A percentile compares a stretch with the other conserved stretches of the same genome.
Evolutionary conservation across 2,329 filamentous ascomycete species (phyloP).

Genomic region (Pestalotiopsis sp.): DNA sequence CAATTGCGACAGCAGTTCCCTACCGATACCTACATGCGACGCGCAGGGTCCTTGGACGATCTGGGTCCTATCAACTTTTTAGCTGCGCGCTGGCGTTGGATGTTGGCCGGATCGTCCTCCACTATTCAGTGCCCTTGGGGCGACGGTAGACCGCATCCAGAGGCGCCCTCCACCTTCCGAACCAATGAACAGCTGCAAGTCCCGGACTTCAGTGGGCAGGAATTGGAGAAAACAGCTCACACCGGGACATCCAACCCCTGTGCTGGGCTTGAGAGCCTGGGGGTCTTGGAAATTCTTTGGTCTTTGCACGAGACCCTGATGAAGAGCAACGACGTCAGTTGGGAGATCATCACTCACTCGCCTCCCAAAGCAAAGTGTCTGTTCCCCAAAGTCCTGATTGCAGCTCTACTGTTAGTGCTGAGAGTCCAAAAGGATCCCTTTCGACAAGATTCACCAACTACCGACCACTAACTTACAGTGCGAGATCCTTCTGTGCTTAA

Average conservation of each 20-base stretch:
- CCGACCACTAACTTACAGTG: background rate
- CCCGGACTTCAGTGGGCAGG: background rate
- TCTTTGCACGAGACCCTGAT: constrained; percentile 8
- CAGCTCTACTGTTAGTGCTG: background rate
- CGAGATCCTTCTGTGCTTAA: background rate
- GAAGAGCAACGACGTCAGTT: constrained; percentile 9
- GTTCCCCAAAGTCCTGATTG: background rate
- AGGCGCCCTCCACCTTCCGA: constrained; percentile 1
- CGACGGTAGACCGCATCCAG: background rate
- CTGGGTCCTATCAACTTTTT: background rate
- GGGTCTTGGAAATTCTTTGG: background rate
- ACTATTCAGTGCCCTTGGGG: background rate
- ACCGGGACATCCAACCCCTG: background rate
- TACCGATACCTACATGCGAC: background rate
- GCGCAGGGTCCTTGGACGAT: background rate
- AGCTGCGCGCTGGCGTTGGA: background rate
- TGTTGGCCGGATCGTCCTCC: background rate
- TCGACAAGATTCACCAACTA: background rate
- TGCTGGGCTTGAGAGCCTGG: background rate
- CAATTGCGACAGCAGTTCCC: background rate
- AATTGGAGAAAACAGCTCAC: constrained; percentile 11
- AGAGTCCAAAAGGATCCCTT: background rate
- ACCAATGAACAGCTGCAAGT: background rate
- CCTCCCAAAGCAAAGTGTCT: too few species aligned
- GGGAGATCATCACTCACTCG: background rate